These are phyloP conservation scores for Beauveria caledonica DNA, from an alignment of 2,329 filamentous ascomycete species.

Conservation along the genomic window DNA sequence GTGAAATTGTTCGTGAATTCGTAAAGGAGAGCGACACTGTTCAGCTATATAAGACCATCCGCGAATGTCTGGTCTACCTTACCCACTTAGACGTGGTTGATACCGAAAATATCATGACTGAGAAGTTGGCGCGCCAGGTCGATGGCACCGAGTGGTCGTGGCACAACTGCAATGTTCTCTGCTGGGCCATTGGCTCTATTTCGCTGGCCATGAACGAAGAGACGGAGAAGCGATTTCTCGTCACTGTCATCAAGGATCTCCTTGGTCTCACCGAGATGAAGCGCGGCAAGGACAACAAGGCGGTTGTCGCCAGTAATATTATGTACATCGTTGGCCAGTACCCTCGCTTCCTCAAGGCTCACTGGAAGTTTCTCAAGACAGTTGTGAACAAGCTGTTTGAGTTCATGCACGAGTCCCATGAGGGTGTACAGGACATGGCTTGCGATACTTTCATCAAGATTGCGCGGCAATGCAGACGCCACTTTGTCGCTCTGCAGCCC, in stretches of 20 bases:
- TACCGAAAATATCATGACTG: conserved; percentile 98
- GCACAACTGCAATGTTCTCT: conserved; percentile 99
- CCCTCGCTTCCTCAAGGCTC: conserved; percentile 93
- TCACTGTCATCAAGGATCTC: conserved; percentile 97
- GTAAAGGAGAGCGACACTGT: conserved; percentile 99
- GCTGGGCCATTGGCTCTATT: conserved; percentile 98
- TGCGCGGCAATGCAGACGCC: conserved; percentile 91
- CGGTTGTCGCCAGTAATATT: conserved; percentile 97
- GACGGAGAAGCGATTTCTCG: conserved; percentile 95
- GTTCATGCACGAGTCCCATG: conserved; percentile 99
- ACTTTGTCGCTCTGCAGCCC: conserved; percentile 93
- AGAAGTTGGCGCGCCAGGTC: conserved; percentile 91
- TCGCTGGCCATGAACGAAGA: conserved; percentile 99
- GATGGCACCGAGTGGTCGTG: conserved; percentile 97
- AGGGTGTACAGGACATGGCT: conserved; percentile 99
- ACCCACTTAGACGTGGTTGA: conserved; percentile 96
- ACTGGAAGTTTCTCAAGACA: conserved; percentile 99
- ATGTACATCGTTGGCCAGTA: conserved; percentile 99
- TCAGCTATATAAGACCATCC: conserved; percentile 96
- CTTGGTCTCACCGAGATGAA: conserved; percentile 98
- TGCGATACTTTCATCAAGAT: conserved; percentile 99
- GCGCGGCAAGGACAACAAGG: conserved; percentile 98
- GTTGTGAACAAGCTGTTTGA: conserved; percentile 99
- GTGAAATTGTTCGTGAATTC: conserved; percentile 97
- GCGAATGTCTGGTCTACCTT: conserved; percentile 93